Evolutionary conservation across 768 basidiomycete genomes (phyloP).

Genomic region (Mycena leptocephala): DNA sequence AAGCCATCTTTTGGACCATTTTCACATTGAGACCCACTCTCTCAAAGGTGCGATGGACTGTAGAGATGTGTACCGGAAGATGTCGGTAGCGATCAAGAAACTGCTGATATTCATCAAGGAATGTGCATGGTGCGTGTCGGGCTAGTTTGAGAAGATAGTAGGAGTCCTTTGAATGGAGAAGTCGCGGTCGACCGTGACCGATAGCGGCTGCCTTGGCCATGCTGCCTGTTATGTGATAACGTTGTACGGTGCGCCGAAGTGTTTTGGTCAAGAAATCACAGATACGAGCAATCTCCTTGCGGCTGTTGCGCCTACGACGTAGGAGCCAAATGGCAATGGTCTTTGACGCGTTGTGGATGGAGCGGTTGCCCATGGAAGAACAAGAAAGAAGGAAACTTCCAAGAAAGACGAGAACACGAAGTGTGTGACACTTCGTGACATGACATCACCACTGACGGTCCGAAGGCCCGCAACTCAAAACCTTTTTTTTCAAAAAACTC

Average conservation of each 20-base stretch:
- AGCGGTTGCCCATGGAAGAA: no score
- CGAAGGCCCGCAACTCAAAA: no score
- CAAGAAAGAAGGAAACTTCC: no score
- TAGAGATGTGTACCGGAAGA: constrained; percentile 29
- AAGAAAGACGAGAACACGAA: no score
- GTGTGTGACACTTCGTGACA: no score
- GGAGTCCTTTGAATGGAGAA: constrained; percentile 7
- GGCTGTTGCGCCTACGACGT: background rate
- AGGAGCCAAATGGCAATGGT: background rate
- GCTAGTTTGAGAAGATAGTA: constrained; percentile 13
- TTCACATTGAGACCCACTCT: constrained; percentile 22
- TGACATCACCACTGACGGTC: no score
- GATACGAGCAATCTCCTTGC: background rate
- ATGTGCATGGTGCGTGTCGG: constrained; percentile 15
- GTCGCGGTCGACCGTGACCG: background rate
- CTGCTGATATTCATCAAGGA: constrained; percentile 25
- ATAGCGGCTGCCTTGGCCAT: constrained; percentile 11
- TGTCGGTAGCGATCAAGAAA: constrained; percentile 22
- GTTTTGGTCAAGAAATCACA: background rate
- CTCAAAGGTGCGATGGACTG: constrained; percentile 30
- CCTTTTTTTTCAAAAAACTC: no score
- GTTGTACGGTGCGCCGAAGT: background rate
- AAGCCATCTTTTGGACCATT: constrained; percentile 31
- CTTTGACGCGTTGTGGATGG: no score
- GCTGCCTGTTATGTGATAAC: background rate